phyloP scores from a whole-genome alignment of 208 protist genomes.

The Leishmania arabica region DNA sequence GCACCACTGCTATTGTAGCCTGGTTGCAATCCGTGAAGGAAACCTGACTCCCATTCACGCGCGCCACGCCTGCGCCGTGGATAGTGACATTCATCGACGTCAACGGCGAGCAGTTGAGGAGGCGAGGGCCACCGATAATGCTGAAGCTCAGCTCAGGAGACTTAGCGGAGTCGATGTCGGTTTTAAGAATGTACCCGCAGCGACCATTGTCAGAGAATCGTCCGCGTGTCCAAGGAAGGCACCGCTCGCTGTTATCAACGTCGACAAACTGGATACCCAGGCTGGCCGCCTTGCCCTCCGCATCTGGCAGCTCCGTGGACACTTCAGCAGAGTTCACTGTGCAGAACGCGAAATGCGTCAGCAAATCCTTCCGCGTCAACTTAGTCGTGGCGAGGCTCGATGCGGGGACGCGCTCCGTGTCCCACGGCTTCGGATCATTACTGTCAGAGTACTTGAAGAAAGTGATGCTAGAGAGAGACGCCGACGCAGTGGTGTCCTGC shows the following conservation, averaged over 20 bases:
- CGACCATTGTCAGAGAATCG: conserved; percentile 84
- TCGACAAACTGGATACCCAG: conserved; percentile 83
- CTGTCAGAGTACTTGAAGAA: conserved; percentile 77
- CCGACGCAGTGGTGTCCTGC: conserved; percentile 53
- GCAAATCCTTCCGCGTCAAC: conserved; percentile 41
- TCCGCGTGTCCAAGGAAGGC: conserved; percentile 60
- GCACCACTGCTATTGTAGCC: conserved; percentile 63
- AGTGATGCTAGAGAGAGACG: conserved; percentile 65
- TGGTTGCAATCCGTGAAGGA: conserved; percentile 74
- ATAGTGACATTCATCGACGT: conserved; percentile 42
- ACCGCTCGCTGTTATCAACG: conserved; percentile 50
- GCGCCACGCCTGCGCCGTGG: conserved; percentile 57
- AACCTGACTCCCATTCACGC: conserved; percentile 58
- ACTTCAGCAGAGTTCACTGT: conserved; percentile 34
- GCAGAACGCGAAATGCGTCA: conserved; percentile 76
- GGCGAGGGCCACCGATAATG: conserved; percentile 74
- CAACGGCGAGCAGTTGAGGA: conserved; percentile 53
- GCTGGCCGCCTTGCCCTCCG: conserved; percentile 43
- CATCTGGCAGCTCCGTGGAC: conserved; percentile 20
- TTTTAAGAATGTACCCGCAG: conserved; percentile 87
- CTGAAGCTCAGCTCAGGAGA: conserved; percentile 53
- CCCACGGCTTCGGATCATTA: conserved; percentile 63
- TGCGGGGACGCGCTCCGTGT: conserved; percentile 38
- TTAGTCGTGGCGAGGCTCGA: conserved; percentile 33
- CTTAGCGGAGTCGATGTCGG: conserved; percentile 43